A percentile compares a stretch with the other conserved stretches of the same genome.
phyloP scores from a whole-genome alignment of 2,329 filamentous ascomycete species.

The Colletotrichum euphorbiae region DNA sequence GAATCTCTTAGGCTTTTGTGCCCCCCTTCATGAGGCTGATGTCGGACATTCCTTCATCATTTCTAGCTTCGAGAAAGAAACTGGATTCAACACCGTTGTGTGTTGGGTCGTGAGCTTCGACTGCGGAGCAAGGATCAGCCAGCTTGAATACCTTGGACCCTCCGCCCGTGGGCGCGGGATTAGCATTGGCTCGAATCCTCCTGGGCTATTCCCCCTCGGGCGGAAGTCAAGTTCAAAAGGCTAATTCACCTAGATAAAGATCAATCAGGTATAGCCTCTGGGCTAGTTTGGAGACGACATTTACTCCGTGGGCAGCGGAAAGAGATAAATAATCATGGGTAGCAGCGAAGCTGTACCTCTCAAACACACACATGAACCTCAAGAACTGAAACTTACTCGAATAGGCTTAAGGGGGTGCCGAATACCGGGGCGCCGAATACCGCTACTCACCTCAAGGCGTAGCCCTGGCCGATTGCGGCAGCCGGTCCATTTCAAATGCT shows the following conservation, averaged over 20 bases:
- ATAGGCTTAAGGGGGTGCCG: too few relatives aligned
- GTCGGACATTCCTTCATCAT: neutral
- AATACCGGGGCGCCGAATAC: too few relatives aligned
- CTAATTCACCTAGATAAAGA: neutral
- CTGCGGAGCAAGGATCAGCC: too few relatives aligned
- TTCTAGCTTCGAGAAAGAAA: neutral
- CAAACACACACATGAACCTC: too few relatives aligned
- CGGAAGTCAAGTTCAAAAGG: neutral
- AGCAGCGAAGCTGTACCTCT: neutral
- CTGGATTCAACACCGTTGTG: too few relatives aligned
- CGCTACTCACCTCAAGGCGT: neutral
- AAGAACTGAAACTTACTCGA: too few relatives aligned
- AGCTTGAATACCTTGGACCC: neutral
- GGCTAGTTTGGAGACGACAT: too few relatives aligned
- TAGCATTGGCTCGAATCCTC: neutral
- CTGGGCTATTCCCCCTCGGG: neutral
- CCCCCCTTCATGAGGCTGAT: too few relatives aligned
- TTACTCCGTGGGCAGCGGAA: too few relatives aligned
- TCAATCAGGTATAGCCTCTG: neutral
- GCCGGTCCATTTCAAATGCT: neutral
- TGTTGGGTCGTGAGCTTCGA: too few relatives aligned
- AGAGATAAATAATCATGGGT: too few relatives aligned
- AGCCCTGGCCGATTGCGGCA: neutral
- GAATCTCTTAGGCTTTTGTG: too few relatives aligned
- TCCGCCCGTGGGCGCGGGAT: neutral